A percentile compares a stretch with the other conserved stretches of the same genome.
These are phyloP conservation scores for Lotus japonicus DNA, from an alignment of 306 rosid genomes.

Conservation along the genomic window DNA sequence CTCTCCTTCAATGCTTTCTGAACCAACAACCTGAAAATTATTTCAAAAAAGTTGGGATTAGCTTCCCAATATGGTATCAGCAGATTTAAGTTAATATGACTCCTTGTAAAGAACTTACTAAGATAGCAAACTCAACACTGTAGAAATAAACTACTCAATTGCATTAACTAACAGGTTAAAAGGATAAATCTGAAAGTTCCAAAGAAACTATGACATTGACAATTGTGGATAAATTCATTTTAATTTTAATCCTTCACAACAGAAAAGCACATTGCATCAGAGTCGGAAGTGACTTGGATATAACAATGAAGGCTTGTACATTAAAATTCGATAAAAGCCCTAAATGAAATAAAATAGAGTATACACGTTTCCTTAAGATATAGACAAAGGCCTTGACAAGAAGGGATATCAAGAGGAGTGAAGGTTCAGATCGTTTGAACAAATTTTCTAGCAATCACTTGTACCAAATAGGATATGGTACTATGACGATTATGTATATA, in stretches of 20 bases:
- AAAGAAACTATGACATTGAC: neutral
- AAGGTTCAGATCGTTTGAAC: neutral
- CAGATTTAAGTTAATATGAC: neutral
- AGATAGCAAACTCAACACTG: neutral
- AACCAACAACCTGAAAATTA: conserved; percentile 59
- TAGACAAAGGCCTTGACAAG: neutral
- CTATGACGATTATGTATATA: neutral
- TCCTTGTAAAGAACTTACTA: neutral
- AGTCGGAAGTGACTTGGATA: neutral
- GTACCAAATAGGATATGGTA: neutral
- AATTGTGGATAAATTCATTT: neutral
- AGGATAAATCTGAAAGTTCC: neutral
- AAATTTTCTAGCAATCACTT: neutral
- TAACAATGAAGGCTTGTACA: neutral
- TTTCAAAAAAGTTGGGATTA: neutral
- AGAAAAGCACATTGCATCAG: neutral
- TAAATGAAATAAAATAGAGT: neutral
- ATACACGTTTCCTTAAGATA: neutral
- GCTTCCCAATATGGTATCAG: neutral
- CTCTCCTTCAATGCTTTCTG: conserved; percentile 60
- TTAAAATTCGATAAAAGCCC: neutral
- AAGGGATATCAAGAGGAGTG: neutral
- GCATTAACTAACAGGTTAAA: neutral
- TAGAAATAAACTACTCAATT: neutral
- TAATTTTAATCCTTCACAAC: neutral